Base-by-base conservation (phyloP, 352 stramenopile species). In the Phytophthora vignae region DNA sequence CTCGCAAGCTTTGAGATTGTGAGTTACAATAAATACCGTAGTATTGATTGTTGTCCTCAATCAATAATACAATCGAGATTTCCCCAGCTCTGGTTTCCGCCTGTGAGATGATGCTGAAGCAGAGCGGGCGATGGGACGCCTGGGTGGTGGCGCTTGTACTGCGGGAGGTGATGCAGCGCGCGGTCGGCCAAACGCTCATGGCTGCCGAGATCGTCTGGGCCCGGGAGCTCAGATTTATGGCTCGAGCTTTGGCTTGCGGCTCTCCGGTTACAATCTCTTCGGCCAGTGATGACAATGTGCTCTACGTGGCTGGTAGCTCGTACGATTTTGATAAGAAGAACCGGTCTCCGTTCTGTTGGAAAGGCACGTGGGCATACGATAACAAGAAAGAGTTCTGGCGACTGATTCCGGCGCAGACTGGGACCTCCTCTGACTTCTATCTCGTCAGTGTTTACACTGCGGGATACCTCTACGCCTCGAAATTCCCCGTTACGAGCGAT, bases 371-470 rank as follows among this genome's bases (percentile, higher is more conserved):
- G 44, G 1, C 17, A 4, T 10, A 52, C 2, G 44, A 52, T 10
- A 9, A 52, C 3, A 59, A 60, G 3, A 69, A 69, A 36, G 66
- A 73, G 11, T 3, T 73, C 19, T 73, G 66, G 59, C 19, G 52
- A 22, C 36, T 73, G 44, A n/a, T 73, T 60, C 42, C 58, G 46
- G 54, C 36, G 10, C 15, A 15, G 52, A 53, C 42, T 19, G 50
- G 53, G 8, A 58, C 29, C n/a, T 50, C 29, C 6, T 33, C 29
- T 0, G 29, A 63, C 11, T 64, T 69, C 22, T 73, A 63, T 36
- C 22, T 69, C 25, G 33, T 69, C 29, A 73, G 11, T 17, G 46
- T 54, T 15, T 60, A 40, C 27, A 19, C 29, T 3, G 52, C 60
- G 14, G 52, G 29, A 15, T 60, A 64, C 63, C 52, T 73, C 0